Evolutionary conservation across 306 rosid genomes (phyloP), one percentile per base, ranked within the genome.

Genomic region (Quercus wislizeni): DNA sequence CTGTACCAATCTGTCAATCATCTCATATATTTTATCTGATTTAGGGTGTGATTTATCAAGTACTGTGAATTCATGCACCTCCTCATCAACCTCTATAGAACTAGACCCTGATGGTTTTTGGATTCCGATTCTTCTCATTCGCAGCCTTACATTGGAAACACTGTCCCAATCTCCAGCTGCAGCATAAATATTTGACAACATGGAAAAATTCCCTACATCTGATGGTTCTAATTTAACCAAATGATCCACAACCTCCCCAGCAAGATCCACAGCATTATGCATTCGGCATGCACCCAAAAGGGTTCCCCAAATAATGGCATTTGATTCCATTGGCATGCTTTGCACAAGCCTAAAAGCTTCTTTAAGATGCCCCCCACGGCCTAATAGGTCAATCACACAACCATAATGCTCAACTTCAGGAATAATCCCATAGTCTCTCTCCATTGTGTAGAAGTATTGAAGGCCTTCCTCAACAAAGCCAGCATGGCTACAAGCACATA

Each of bases 61-160:
- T 12, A 80, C 97, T 3, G 95, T 91, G 82, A 94, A 94, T 63
- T 92, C 93, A 75, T 92, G 91, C 56, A 94, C 86, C 84, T 83
- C 89, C 49, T 92, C 87, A 54, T 87, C 86, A 15, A 94, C 70
- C 82, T 94, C 97, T 25, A 91, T 86, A 73, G 88, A 88, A 83
- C 98, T 94, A 72, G 94, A 93, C 72, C 98, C 97, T 8, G 97
- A 86, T 71, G 91, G 87, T 77, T 92, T 94, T 55, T 88, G 90
- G n/a, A 80, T 71, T 70, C 92, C 96, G 12, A 78, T 35, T n/a
- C 61, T 86, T 86, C 85, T 89, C 95, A 92, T 87, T 78, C 57
- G 87, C 84, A 78, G 52, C 87, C 97, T 85, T 68, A 85, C 74
- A 68, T 79, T 85, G 21, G 94, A 92, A 49, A 91, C 92, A 68